These are phyloP conservation scores for Russula virescens DNA, from an alignment of 768 basidiomycete genomes.

Conservation along the genomic window DNA sequence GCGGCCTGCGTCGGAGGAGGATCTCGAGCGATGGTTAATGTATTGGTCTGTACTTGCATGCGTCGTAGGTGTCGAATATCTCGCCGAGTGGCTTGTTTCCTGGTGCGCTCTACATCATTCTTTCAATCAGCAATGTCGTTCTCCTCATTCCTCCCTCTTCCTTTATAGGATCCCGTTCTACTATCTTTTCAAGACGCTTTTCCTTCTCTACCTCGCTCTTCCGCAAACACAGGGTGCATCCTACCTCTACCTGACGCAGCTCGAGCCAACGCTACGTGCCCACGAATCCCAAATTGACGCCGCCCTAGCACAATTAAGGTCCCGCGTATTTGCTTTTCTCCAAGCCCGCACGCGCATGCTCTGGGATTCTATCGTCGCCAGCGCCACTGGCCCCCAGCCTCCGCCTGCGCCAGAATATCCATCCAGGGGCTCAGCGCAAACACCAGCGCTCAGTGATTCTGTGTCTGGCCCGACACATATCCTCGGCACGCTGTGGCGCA, in stretches of 20 bases:
- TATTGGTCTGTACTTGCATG: conserved; percentile 92
- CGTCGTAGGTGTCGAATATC: conserved; percentile 74
- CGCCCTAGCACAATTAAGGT: conserved; percentile 60
- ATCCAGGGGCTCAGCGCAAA: conserved; percentile 30
- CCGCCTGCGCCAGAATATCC: conserved; percentile 24
- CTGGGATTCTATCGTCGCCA: conserved; percentile 58
- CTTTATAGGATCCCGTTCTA: conserved; percentile 81
- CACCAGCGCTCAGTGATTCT: conserved; percentile 47
- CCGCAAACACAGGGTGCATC: conserved; percentile 88
- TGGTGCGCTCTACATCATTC: conserved; percentile 49
- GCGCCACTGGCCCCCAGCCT: conserved; percentile 41
- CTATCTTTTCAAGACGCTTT: conserved; percentile 69
- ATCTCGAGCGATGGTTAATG: conserved; percentile 93
- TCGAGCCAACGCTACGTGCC: conserved; percentile 75
- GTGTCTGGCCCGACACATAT: conserved; percentile 62
- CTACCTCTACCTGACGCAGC: conserved; percentile 72
- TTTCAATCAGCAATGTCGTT: background rate
- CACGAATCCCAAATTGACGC: conserved; percentile 86
- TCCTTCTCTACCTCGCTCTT: conserved; percentile 84
- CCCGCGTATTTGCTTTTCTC: conserved; percentile 53
- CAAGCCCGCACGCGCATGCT: conserved; percentile 56
- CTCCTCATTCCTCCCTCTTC: background rate
- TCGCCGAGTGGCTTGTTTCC: conserved; percentile 81
- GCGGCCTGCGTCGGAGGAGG: conserved; percentile 77
- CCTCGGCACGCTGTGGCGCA: conserved; percentile 63